phyloP scores from a whole-genome alignment of 352 stramenopile genomes.

The Globisporangium rhizosaccharum region DNA sequence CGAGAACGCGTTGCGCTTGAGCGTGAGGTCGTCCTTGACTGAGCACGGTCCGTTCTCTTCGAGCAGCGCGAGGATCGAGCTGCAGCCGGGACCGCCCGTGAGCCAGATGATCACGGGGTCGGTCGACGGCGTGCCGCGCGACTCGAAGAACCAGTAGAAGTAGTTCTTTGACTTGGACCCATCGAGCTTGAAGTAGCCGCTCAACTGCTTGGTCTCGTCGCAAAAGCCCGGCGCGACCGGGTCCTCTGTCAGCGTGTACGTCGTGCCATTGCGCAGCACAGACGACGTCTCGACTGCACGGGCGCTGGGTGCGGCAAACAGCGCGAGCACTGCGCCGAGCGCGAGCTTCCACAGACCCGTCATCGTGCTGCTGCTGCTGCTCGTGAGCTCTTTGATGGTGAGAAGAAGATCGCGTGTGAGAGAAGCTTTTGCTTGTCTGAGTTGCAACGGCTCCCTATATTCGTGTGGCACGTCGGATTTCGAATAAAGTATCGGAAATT shows the following conservation, averaged over 20 bases:
- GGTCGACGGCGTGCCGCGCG: conserved; percentile 58
- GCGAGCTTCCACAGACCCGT: not conserved
- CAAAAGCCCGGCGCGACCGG: conserved; percentile 59
- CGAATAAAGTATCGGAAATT: too few species aligned
- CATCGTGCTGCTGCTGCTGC: not conserved
- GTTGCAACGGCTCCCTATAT: too few species aligned
- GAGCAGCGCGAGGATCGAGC: conserved; percentile 90
- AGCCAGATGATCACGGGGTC: conserved; percentile 97
- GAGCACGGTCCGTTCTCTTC: conserved; percentile 95
- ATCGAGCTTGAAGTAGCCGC: conserved; percentile 82
- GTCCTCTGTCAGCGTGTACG: conserved; percentile 47
- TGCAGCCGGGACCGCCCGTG: conserved; percentile 95
- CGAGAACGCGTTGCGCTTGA: conserved; percentile 58
- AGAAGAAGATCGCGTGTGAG: too few species aligned
- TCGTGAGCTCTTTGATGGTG: too few species aligned
- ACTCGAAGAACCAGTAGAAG: conserved; percentile 98
- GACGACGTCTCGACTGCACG: not conserved
- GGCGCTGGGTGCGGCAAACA: not conserved
- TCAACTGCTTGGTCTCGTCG: conserved; percentile 71
- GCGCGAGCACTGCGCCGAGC: conserved; percentile 1
- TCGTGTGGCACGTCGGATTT: too few species aligned
- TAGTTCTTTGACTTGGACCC: conserved; percentile 90
- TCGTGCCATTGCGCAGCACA: conserved; percentile 18
- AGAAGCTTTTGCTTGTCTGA: too few species aligned
- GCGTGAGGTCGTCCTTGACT: conserved; percentile 88